A percentile compares a stretch with the other conserved stretches of the same genome.
Conservation (phyloP, 345 rosid species). For the Hevea brasiliensis region DNA sequence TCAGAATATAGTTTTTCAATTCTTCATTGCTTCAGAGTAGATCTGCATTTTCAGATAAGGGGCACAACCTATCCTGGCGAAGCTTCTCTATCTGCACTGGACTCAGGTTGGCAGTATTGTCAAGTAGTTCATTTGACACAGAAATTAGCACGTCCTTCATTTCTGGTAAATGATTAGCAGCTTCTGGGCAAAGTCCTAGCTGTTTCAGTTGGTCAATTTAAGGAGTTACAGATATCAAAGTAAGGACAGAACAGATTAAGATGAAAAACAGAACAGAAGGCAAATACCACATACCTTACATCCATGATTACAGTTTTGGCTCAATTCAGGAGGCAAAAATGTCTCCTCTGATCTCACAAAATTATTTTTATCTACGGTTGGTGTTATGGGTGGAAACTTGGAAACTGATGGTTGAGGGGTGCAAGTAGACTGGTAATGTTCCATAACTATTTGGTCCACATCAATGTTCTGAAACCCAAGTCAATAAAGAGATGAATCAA, state of each 20-base stretch:
- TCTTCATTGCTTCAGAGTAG: conserved; percentile 7
- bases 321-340: conserved; percentile 64
- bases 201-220: conserved; percentile 35
- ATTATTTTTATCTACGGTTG: conserved; percentile 40
- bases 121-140: conserved; percentile 91
- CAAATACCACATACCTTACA: conserved; percentile 46
- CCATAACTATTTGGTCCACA: conserved; percentile 83
- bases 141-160: conserved; percentile 82
- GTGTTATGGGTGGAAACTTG: conserved; percentile 55
- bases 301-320: conserved; percentile 78
- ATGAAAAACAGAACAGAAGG: conserved; percentile 7
- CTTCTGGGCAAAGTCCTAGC: conserved; percentile 87
- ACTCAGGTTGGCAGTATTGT: conserved; percentile 61
- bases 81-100: conserved; percentile 67
- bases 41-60: conserved; percentile 9
- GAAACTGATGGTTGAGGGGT: conserved; percentile 75
- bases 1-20: conserved; percentile 7
- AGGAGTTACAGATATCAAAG: conserved; percentile 29
- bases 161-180: conserved; percentile 67
- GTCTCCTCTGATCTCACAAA: conserved; percentile 44
- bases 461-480: conserved; percentile 71
- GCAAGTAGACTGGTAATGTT: conserved; percentile 71
- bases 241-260: conserved; percentile 18
- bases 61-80: conserved; percentile 75
- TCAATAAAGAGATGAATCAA: conserved; percentile 1